Conservation (phyloP, 2,329 filamentous ascomycete species). For the Emmonsiellopsis sp. region DNA sequence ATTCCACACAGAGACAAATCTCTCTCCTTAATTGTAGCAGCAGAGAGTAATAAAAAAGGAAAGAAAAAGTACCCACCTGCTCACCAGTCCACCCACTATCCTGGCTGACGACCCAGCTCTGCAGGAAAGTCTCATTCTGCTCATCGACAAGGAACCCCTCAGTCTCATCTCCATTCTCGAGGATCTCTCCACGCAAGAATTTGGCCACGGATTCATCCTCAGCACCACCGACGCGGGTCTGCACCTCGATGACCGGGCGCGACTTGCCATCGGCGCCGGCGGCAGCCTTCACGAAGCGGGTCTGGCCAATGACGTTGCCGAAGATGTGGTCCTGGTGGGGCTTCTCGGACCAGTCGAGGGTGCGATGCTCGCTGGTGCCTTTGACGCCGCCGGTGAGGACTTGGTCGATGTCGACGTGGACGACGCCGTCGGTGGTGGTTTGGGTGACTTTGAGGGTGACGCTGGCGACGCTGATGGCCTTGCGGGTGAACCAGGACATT, state of each 20-base stretch:
- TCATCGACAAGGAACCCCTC: conserved; percentile 53
- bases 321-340: conserved; percentile 73
- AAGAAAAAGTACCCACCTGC: conserved; percentile 31
- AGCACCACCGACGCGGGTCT: conserved; percentile 29
- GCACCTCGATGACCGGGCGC: conserved; percentile 25
- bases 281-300: conserved; percentile 38
- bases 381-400: conserved; percentile 60
- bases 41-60: conserved; percentile 1
- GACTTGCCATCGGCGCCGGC: conserved; percentile 28
- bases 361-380: conserved; percentile 53
- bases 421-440: conserved; percentile 32
- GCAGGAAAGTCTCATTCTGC: conserved; percentile 37
- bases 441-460: conserved; percentile 57
- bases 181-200: conserved; percentile 32
- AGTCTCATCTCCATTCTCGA: conserved; percentile 48
- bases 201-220: conserved; percentile 29
- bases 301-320: conserved; percentile 57
- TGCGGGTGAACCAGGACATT: conserved; percentile 63
- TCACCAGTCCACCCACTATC: conserved; percentile 46
- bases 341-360: conserved; percentile 50
- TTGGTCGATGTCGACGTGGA: conserved; percentile 66
- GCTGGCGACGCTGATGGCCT: conserved; percentile 59
- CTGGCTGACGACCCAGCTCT: conserved; percentile 42
- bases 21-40: not conserved
- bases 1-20: too few species aligned